Evolutionary conservation across 352 stramenopile species (phyloP), one percentile per base, ranked within the genome.

Genomic region (Pythium aquatile): DNA sequence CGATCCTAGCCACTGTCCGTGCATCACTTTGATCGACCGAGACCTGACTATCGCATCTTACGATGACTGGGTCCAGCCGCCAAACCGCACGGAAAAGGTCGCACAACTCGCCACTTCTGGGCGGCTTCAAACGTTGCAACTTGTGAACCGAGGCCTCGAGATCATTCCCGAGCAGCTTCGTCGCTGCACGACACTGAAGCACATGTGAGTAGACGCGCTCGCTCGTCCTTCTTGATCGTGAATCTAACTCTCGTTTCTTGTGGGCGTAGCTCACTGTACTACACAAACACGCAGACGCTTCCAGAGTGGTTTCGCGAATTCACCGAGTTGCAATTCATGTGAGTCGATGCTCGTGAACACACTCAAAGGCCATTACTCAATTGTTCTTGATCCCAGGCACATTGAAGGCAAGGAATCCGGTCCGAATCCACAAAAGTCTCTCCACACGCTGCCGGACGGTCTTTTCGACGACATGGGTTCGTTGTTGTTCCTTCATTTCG

Each of bases 1-100:
- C 3, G 39, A 46, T 30, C 14, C 17, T 10, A 11, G n/a, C 10
- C 35, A 13, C n/a, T 61, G 55, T 53, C 55, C 55, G 7, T 61
- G 55, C 24, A 37, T 61, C 20, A 39, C 55, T 10, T 39, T 61
- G 33, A 53, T 61, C 39, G 55, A 61, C 17, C 39, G 55, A n/a
- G 42, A 51, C 5, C 3, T 61, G 11, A 37, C 26, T 9, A 24
- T 61, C 9, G 29, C 26, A 6, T 29, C 24, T 8, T 49, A 53
- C 55, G 55, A 61, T 4, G 33, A 61, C 13, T 61, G 55, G 55
- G 10, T 39, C 4, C 3, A 13, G 5, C 55, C 55, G 11, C 42
- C 17, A 20, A 42, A 61, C 26, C 39, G 37, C 4, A 37, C 35
- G 5, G 26, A 40, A 6, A 61, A 61, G 42, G 14, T 61, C 26